Base-by-base conservation (phyloP, 2,329 filamentous ascomycete species). In the Teratosphaeria destructans region DNA sequence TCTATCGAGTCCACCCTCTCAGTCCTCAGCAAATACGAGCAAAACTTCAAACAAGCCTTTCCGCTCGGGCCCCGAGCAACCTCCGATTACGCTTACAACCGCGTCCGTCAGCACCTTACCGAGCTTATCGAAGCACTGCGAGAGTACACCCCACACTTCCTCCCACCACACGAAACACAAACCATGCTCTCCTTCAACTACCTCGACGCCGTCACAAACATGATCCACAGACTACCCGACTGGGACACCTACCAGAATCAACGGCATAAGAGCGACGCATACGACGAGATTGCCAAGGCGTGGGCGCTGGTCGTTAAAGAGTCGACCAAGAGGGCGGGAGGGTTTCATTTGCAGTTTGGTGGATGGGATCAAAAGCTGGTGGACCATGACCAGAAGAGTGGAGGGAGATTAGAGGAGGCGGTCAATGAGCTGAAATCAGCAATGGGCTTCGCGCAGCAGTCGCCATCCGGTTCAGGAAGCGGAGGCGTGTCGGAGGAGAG, bases 61-160 rank as follows among this genome's bases (percentile, higher is more conserved):
- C 94, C 94, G 0, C 90, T 87, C 62, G 87, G 95, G 67, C 90
- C 90, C 70, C 87, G 91, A 66, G 83, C 87, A 12, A 89, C 85
- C 60, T 90, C 91, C 52, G 93, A 97, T 73, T 97, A 97, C 76
- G 87, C 90, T 56, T 99, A 96, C 74, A 95, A 96, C 72, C 85
- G 94, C 67, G 89, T 97, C 58, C 90, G 88, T 67, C 88, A 92
- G 64, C 84, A 88, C 43, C 81, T 97, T 19, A 78, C 85, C 29
- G 86, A 90, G 60, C 82, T 99, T 27, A 84, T 96, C 61, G 90
- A 96, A 61, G 91, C 94, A 52, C 81, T 99, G 53, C 87, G 88
- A 72, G 94, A 99, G 71, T 99, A 95, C 72, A 97, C 92, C 0
- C 90, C 91, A 3, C 91, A 97, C 73, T 99, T 95, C 70, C 84